A percentile compares a stretch with the other conserved stretches of the same genome.
Conservation (phyloP, 805 yeast species). For the Teunomyces panamensis region DNA sequence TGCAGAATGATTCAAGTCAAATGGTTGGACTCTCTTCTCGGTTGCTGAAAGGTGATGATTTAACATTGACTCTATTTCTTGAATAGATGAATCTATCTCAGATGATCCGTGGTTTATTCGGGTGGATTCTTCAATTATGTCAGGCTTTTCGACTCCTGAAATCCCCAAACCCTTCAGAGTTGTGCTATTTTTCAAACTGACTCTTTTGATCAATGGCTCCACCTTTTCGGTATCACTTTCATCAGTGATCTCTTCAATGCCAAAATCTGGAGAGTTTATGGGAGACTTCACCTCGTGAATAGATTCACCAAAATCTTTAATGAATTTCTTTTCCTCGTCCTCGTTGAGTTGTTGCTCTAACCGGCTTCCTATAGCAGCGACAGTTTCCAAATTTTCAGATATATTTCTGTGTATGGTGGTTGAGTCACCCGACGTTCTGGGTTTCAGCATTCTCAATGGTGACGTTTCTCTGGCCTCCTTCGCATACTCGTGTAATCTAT, state of each 20-base stretch:
- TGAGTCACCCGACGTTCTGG: conserved; percentile 4
- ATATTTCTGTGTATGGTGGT: conserved; percentile 14
- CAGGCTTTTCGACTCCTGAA: conserved; percentile 2
- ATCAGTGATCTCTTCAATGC: conserved; percentile 35
- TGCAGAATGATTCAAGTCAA: conserved; percentile 4
- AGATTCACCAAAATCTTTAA: conserved; percentile 1
- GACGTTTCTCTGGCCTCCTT: conserved; percentile 17
- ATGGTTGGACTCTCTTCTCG: conserved; percentile 3
- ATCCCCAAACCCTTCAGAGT: conserved; percentile 8
- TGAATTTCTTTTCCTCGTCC: neutral
- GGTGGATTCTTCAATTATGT: conserved; percentile 15
- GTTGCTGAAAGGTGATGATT: conserved; percentile 28
- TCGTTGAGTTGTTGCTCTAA: conserved; percentile 19
- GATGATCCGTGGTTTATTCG: conserved; percentile 9
- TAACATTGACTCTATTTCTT: conserved; percentile 40
- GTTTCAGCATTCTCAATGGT: conserved; percentile 21
- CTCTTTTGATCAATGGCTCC: conserved; percentile 1
- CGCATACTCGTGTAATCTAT: conserved; percentile 23
- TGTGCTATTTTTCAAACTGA: neutral
- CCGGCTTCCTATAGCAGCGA: conserved; percentile 24
- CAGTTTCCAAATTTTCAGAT: conserved; percentile 24
- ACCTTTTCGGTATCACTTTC: conserved; percentile 18
- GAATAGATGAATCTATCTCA: conserved; percentile 31
- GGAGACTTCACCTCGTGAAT: conserved; percentile 1
- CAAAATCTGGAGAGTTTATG: conserved; percentile 25